Base-by-base conservation (phyloP, 495 filamentous ascomycete genomes). In the Ramalina intermedia region DNA sequence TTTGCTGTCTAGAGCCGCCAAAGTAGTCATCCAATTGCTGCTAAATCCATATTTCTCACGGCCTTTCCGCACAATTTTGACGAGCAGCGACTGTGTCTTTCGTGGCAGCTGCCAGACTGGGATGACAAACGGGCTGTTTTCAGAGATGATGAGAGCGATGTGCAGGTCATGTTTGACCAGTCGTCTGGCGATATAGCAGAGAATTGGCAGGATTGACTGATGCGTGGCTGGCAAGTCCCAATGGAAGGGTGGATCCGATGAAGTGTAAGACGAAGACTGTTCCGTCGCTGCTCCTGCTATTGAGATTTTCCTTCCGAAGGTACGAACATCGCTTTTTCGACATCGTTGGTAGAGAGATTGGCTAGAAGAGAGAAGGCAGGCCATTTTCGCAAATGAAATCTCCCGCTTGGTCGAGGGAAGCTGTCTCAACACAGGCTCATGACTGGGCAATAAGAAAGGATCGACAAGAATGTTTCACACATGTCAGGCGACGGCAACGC, bases 101-200 rank as follows among this genome's bases (percentile, higher is more conserved):
- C 48, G 44, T 16, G 73, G 66, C 5, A 73, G 66, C 0, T 58
- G 56, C 35, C 64, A 64, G 17, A 67, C 62, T 9, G 70, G 70
- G 48, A 75, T 69, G 49, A 72, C 56, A 57, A 69, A 67, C 37
- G 70, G 71, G 48, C 68, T 67, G 11, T 69, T 65, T 14, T 68
- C 68, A 16, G 69, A 69, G 20, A 75, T 59, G 9, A 75, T 62
- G 18, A 75, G 61, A 0, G 68, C 69, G 50, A 73, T 63, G 27
- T 72, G 66, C 55, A 73, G 65, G 47, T 63, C 63, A 50, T 61
- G 63, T 55, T 71, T 64, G 47, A 66, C 61, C 0, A 75, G 60
- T 46, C 69, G 73, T 43, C 54, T 55, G 41, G 71, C 72, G 43
- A 75, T 69, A 49, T 71, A 73, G 27, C 69, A 67, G 13, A 75